A percentile compares a stretch with the other conserved stretches of the same genome.
phyloP scores from a whole-genome alignment of 192 early-diverging fungal species.

The Podila horticola region DNA sequence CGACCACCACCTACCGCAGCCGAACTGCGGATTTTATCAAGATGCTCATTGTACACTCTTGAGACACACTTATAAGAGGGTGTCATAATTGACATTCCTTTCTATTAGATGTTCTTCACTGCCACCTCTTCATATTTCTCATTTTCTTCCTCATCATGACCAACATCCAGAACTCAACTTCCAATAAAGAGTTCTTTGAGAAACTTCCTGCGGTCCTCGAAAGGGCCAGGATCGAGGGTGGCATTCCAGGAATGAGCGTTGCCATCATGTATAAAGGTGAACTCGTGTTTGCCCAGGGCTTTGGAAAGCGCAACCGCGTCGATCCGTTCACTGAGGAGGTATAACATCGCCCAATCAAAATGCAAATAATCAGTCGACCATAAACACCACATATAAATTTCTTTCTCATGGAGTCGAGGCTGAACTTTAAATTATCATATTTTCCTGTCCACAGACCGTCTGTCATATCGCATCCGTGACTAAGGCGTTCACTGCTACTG shows the following conservation, averaged over 20 bases:
- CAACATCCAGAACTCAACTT: too few relatives aligned
- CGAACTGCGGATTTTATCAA: too few relatives aligned
- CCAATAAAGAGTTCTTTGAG: too few relatives aligned
- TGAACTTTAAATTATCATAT: too few relatives aligned
- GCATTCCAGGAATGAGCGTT: constrained; percentile 33
- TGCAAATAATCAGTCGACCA: neutral
- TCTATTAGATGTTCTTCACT: too few relatives aligned
- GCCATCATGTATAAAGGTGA: constrained; percentile 26
- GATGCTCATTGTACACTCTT: too few relatives aligned
- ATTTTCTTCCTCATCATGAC: too few relatives aligned
- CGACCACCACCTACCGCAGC: too few relatives aligned
- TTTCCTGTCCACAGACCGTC: constrained; percentile 4
- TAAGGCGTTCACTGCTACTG: constrained; percentile 28
- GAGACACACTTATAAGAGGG: too few relatives aligned
- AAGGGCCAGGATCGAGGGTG: neutral
- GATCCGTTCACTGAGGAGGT: constrained; percentile 29
- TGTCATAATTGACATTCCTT: too few relatives aligned
- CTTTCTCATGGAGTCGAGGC: neutral
- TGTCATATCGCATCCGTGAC: constrained; percentile 9
- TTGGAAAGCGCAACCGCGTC: constrained; percentile 16
- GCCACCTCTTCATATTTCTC: too few relatives aligned
- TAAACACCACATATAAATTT: neutral
- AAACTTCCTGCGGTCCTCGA: neutral
- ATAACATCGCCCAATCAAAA: neutral
- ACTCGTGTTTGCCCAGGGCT: constrained; percentile 29